Evolutionary conservation across 805 yeast species (phyloP).

Genomic region (Kluyveromyces wickerhamii): DNA sequence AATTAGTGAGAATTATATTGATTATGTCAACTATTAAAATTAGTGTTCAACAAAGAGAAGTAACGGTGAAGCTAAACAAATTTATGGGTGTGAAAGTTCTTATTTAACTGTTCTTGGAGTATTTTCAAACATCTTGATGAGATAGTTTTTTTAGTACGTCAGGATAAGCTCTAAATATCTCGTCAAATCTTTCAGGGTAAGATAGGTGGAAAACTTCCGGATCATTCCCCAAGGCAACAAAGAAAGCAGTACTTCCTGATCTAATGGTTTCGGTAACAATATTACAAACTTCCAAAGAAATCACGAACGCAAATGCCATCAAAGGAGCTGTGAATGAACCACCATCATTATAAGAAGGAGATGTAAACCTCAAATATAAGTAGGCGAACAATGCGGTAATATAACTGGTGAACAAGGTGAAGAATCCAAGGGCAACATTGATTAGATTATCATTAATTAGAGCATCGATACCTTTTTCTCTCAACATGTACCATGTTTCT

Average conservation of each 20-base stretch:
- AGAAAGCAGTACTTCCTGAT: constrained; percentile 76
- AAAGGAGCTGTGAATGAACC: constrained; percentile 65
- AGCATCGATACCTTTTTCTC: constrained; percentile 77
- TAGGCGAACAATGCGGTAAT: constrained; percentile 55
- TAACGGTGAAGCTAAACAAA: too few relatives aligned
- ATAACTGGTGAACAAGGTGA: constrained; percentile 63
- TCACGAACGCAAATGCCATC: constrained; percentile 63
- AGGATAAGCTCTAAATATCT: constrained; percentile 58
- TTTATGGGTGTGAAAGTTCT: too few relatives aligned
- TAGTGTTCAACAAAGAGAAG: too few relatives aligned
- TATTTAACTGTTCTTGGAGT: too few relatives aligned
- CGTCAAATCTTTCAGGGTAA: constrained; percentile 62
- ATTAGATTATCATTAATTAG: constrained; percentile 78
- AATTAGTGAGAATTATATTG: too few relatives aligned
- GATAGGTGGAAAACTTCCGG: constrained; percentile 75
- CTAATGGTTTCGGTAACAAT: constrained; percentile 66
- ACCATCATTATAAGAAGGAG: constrained; percentile 52
- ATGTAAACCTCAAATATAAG: constrained; percentile 58
- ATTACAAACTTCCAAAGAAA: constrained; percentile 69
- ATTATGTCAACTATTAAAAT: too few relatives aligned
- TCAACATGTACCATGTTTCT: constrained; percentile 72
- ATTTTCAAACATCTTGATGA: constrained; percentile 21
- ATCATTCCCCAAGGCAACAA: constrained; percentile 74
- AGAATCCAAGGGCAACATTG: constrained; percentile 70
- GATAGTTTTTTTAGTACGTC: constrained; percentile 51